Conservation (phyloP, 2,329 filamentous ascomycete genomes). For the Whalleya microplaca region DNA sequence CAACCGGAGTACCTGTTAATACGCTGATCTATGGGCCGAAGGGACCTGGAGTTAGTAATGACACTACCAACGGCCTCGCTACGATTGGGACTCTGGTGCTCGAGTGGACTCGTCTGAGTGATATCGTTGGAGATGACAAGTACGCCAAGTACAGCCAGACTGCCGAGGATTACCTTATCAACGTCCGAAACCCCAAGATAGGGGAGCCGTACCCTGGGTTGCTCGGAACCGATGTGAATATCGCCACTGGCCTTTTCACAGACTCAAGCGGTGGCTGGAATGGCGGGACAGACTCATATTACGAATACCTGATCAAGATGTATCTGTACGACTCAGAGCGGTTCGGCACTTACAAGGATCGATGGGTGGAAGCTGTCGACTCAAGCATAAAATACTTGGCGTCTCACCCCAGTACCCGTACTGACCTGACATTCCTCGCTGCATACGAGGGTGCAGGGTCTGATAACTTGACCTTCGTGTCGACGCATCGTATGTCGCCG, state of each 20-base stretch:
- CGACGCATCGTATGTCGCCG: slow-evolving; percentile 52
- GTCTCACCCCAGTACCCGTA: slow-evolving; percentile 66
- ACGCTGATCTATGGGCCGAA: slow-evolving; percentile 62
- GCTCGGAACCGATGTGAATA: slow-evolving; percentile 68
- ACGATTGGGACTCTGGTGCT: slow-evolving; percentile 78
- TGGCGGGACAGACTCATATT: slow-evolving; percentile 78
- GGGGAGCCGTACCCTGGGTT: slow-evolving; percentile 78
- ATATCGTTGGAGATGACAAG: slow-evolving; percentile 68
- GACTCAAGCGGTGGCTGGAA: slow-evolving; percentile 75
- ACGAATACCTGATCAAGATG: slow-evolving; percentile 93
- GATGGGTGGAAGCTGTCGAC: slow-evolving; percentile 76
- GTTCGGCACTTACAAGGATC: slow-evolving; percentile 69
- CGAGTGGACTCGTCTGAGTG: slow-evolving; percentile 82
- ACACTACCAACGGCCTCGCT: slow-evolving; percentile 70
- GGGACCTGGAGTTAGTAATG: slow-evolving; percentile 48
- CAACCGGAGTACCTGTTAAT: slow-evolving; percentile 75
- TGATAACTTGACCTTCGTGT: slow-evolving; percentile 45
- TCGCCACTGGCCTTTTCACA: slow-evolving; percentile 67
- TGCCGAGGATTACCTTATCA: slow-evolving; percentile 71
- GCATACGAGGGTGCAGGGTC: slow-evolving; percentile 51
- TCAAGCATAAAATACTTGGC: slow-evolving; percentile 73
- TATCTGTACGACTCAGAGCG: slow-evolving; percentile 73
- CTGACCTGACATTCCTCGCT: slow-evolving; percentile 74
- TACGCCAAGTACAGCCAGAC: slow-evolving; percentile 70
- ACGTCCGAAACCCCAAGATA: slow-evolving; percentile 60